Conservation (phyloP, 352 stramenopile species). For the Plasmopara muralis region DNA sequence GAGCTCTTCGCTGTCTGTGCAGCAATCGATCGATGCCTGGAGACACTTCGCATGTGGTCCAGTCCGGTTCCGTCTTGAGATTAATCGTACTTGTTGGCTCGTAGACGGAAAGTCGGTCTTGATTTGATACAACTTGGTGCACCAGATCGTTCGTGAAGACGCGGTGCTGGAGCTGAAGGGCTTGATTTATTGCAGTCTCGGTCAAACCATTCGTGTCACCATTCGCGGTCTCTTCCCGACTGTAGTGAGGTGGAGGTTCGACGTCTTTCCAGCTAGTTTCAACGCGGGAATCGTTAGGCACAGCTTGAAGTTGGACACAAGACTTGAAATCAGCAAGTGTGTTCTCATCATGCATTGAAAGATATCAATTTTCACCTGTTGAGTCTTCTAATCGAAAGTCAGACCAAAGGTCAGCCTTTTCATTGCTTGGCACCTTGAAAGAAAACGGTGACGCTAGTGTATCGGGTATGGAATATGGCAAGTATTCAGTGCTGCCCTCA, state of each 20-base stretch:
- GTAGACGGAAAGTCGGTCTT: constrained; percentile 10
- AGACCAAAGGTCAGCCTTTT: no score
- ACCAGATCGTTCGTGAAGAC: constrained; percentile 52
- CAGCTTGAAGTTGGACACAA: constrained; percentile 18
- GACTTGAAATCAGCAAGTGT: background rate
- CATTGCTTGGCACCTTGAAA: no score
- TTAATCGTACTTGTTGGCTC: constrained; percentile 4
- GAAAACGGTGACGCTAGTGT: constrained; percentile 22
- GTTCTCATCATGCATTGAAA: no score
- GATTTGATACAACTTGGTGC: constrained; percentile 35
- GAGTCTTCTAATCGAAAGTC: no score
- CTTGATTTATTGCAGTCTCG: constrained; percentile 21
- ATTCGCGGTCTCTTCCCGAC: constrained; percentile 1
- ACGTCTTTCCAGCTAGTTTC: background rate
- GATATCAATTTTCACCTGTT: no score
- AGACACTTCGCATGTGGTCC: constrained; percentile 19
- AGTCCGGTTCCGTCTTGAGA: constrained; percentile 12
- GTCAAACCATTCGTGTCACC: background rate
- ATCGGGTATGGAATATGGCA: constrained; percentile 33
- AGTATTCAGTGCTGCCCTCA: constrained; percentile 6
- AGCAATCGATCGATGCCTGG: constrained; percentile 24
- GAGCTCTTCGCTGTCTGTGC: constrained; percentile 18
- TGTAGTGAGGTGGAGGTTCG: constrained; percentile 9
- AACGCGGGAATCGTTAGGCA: background rate
- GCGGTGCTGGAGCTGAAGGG: constrained; percentile 42